Percentiles rank a stretch among this genome's conserved stretches.
Conservation (phyloP, 495 filamentous ascomycete genomes). For the Glarea lozoyensis region DNA sequence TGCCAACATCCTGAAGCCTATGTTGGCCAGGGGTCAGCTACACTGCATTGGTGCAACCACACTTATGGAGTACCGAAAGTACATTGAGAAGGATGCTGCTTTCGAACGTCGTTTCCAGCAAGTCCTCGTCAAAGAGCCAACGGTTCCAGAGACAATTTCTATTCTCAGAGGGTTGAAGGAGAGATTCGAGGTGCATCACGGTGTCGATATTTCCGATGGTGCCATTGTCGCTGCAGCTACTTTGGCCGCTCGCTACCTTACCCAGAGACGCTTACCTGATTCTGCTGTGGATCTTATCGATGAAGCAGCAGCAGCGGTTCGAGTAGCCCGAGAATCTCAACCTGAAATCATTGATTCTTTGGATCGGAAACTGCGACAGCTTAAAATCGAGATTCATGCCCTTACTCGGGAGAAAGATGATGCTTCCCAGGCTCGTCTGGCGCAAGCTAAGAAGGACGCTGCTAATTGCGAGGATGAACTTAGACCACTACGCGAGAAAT, state of each 20-base stretch:
- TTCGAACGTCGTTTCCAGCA: constrained; percentile 99
- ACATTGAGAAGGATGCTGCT: constrained; percentile 96
- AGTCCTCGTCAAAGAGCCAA: constrained; percentile 88
- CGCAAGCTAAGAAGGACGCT: constrained; percentile 76
- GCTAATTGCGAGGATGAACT: constrained; percentile 89
- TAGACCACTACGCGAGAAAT: constrained; percentile 86
- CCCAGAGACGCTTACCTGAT: constrained; percentile 81
- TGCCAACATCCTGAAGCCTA: constrained; percentile 93
- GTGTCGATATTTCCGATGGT: constrained; percentile 88
- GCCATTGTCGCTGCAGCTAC: constrained; percentile 87
- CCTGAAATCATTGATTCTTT: constrained; percentile 90
- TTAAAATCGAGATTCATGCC: constrained; percentile 95
- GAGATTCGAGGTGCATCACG: constrained; percentile 95
- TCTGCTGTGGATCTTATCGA: constrained; percentile 95
- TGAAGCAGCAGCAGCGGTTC: constrained; percentile 89
- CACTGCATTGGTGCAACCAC: constrained; percentile 98
- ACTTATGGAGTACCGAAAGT: constrained; percentile 90
- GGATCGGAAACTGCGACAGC: constrained; percentile 76
- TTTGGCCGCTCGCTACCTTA: constrained; percentile 86
- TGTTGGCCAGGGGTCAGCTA: constrained; percentile 90
- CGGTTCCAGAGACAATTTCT: constrained; percentile 82
- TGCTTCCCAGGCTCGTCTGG: constrained; percentile 72
- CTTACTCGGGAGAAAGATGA: constrained; percentile 91
- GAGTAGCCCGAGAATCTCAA: constrained; percentile 90
- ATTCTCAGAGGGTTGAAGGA: constrained; percentile 96